Evolutionary conservation across 106 monocot genomes (phyloP).

Genomic region (Dioscorea zingiberensis): DNA sequence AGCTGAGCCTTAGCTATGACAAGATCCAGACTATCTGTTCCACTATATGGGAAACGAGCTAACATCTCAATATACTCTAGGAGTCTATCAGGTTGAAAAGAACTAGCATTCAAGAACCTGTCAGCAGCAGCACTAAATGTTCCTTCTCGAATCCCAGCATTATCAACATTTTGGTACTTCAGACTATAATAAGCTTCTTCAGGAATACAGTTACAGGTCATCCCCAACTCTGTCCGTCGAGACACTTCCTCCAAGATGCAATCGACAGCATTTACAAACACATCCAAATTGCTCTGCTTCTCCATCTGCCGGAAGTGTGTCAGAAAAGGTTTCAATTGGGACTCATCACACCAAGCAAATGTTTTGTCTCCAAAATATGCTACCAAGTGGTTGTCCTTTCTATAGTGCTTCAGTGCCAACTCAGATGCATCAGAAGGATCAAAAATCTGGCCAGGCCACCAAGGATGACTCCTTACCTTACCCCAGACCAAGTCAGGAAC

Average conservation of each 20-base stretch:
- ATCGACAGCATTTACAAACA: slow-evolving; percentile 46
- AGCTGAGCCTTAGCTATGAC: slow-evolving; percentile 29
- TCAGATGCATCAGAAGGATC: slow-evolving; percentile 61
- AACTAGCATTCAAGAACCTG: slow-evolving; percentile 14
- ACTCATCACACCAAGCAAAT: slow-evolving; percentile 81
- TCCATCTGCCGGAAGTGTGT: slow-evolving; percentile 50
- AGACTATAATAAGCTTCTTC: slow-evolving; percentile 17
- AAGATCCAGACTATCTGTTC: slow-evolving; percentile 31
- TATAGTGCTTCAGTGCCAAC: slow-evolving; percentile 51
- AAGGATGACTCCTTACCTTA: slow-evolving; percentile 81
- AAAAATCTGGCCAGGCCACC: slow-evolving; percentile 90
- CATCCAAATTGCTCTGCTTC: slow-evolving; percentile 47
- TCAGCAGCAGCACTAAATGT: slow-evolving; percentile 15
- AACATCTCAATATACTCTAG: slow-evolving; percentile 33
- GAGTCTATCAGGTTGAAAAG: slow-evolving; percentile 45
- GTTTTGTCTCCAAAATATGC: slow-evolving; percentile 88
- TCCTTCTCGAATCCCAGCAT: slow-evolving; percentile 52
- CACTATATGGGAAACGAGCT: slow-evolving; percentile 29
- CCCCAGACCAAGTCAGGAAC: slow-evolving; percentile 78
- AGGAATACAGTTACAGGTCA: slow-evolving; percentile 47
- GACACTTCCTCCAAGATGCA: slow-evolving; percentile 53
- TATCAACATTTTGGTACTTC: slow-evolving; percentile 37
- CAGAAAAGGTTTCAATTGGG: slow-evolving; percentile 55
- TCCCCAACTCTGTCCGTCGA: slow-evolving; percentile 45
- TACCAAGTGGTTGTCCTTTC: slow-evolving; percentile 54